Evolutionary conservation across 345 rosid species (phyloP).

Genomic region (Psidium friedrichsthalianum): DNA sequence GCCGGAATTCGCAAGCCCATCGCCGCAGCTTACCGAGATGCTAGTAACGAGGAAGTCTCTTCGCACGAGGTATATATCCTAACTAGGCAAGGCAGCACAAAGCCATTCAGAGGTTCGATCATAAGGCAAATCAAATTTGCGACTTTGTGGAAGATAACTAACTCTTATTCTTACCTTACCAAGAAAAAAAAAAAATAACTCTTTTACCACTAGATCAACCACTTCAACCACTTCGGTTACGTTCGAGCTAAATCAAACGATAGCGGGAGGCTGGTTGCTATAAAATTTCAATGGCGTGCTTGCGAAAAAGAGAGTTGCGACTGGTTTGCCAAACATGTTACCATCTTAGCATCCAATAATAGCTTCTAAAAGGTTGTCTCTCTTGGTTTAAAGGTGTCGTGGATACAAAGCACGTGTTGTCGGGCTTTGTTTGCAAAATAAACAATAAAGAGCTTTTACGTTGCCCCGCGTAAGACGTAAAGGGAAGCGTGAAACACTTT

Average conservation of each 20-base stretch:
- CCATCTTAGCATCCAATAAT: too few species aligned
- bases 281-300: neutral
- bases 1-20: neutral
- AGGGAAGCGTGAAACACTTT: too few species aligned
- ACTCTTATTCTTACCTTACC: too few species aligned
- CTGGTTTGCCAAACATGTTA: too few species aligned
- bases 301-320: neutral
- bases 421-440: too few species aligned
- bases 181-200: too few species aligned
- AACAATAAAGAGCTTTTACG: too few species aligned
- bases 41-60: neutral
- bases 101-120: neutral
- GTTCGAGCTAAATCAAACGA: neutral
- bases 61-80: neutral
- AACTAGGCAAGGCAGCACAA: neutral
- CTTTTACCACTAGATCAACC: neutral
- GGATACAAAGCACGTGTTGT: too few species aligned
- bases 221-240: too few species aligned
- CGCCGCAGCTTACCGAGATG: neutral
- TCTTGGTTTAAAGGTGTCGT: too few species aligned
- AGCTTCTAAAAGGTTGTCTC: too few species aligned
- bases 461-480: too few species aligned
- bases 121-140: neutral
- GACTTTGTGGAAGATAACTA: neutral
- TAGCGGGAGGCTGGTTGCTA: rapidly evolving